phyloP scores from a whole-genome alignment of 352 stramenopile species.

The Phytopythium mirpurense region DNA sequence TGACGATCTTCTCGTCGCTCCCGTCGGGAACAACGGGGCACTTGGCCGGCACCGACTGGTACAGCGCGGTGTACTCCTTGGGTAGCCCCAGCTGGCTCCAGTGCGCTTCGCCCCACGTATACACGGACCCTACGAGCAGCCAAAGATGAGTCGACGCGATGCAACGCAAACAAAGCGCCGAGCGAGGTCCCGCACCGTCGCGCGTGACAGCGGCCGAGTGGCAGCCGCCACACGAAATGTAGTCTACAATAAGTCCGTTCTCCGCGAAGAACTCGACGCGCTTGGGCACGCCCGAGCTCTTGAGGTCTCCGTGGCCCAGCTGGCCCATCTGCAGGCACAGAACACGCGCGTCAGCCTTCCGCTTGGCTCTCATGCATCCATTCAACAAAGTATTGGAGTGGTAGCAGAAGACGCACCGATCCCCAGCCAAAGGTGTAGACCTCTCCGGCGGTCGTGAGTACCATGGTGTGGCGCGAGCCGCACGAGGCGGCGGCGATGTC shows the following conservation, averaged over 20 bases:
- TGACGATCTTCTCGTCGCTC: slow-evolving; percentile 53
- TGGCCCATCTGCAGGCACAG: slow-evolving; percentile 56
- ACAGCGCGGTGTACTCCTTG: slow-evolving; percentile 50
- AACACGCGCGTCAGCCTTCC: background rate
- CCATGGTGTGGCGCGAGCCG: slow-evolving; percentile 79
- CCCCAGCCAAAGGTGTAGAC: slow-evolving; percentile 81
- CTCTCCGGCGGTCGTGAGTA: slow-evolving; percentile 50
- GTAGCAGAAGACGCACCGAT: slow-evolving; percentile 36
- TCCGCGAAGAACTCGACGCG: slow-evolving; percentile 62
- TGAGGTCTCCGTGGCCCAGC: slow-evolving; percentile 69
- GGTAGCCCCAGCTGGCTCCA: slow-evolving; percentile 75
- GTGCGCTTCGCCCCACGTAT: slow-evolving; percentile 82
- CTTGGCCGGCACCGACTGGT: slow-evolving; percentile 63
- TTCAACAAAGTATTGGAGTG: too few species aligned
- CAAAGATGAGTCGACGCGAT: background rate
- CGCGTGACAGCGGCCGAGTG: slow-evolving; percentile 72
- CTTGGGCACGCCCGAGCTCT: slow-evolving; percentile 56
- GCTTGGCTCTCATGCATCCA: too few species aligned
- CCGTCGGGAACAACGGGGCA: slow-evolving; percentile 49
- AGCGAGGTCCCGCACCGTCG: slow-evolving; percentile 29
- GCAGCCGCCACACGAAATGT: slow-evolving; percentile 78
- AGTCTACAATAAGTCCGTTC: slow-evolving; percentile 43
- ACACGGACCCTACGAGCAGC: slow-evolving; percentile 36
- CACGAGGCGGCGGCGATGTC: slow-evolving; percentile 70
- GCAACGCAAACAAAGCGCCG: background rate